Base-by-base conservation (phyloP, 495 filamentous ascomycete species). In the Usnea hakonensis region DNA sequence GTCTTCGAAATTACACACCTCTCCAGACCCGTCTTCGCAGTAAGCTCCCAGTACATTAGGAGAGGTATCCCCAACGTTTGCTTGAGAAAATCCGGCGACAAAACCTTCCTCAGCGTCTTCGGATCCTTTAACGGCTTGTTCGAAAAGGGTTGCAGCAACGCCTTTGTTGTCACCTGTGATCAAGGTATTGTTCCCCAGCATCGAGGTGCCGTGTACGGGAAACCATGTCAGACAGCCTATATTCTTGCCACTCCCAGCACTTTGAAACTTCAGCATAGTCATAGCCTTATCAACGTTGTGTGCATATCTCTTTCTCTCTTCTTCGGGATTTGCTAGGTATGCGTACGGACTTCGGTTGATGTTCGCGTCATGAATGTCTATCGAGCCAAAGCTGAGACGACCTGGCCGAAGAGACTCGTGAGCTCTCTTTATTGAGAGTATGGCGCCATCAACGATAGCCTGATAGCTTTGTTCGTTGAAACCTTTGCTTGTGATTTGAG, bases 81-180 rank as follows among this genome's bases (percentile, higher is more conserved):
- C 85, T 72, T 97, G 94, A 0, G 91, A 95, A 71, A 98, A 98
- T 14, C 91, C 93, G 3, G 95, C 90, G 21, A 98, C 88, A 64
- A 91, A 95, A n/a, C 79, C 81, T 28, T 86, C 82, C 0, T 85
- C 80, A 37, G 83, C 83, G 14, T 76, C 72, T 1, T 71, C 65
- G 11, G 82, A 77, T 3, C 78, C 77, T 36, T 74, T 69, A 14
- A 88, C 79, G 52, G 83, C 87, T 67, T 89, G 81, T 71, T 98
- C 93, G 61, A 97, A 89, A 9, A 94, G 74, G 65, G 86, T 85
- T 1, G 93, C 92, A 23, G 93, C 94, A 6, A 96, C 91, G 17
- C 93, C 93, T 74, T 98, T 98, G 72, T 98, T 98, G 71, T 98
- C 93, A 13, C 91, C 94, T 5, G 91, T 86, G 50, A 96, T 84